phyloP scores from a whole-genome alignment of 352 stramenopile genomes.

The Thalassiosira livingstoniorum region DNA sequence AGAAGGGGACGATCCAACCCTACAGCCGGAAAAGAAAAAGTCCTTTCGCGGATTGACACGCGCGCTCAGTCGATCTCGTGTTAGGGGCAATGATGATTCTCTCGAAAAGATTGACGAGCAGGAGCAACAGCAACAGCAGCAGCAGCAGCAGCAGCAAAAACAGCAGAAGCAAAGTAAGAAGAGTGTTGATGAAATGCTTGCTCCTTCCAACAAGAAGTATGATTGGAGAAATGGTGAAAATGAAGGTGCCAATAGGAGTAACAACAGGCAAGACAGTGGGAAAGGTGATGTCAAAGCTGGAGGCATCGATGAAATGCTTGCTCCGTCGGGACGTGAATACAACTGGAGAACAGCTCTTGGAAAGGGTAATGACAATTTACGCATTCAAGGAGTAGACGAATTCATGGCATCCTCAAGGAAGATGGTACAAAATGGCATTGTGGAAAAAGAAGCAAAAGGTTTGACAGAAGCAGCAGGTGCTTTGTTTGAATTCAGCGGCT shows the following conservation, averaged over 20 bases:
- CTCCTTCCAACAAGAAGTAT: slow-evolving; percentile 21
- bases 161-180: neutral
- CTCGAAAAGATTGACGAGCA: neutral
- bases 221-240: slow-evolving; percentile 10
- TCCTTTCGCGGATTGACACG: neutral
- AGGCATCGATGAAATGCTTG: neutral
- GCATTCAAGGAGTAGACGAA: slow-evolving; percentile 13
- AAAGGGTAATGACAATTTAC: neutral
- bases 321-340: neutral
- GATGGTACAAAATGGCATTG: no score
- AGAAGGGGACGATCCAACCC: neutral
- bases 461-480: no score
- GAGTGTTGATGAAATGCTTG: slow-evolving; percentile 6
- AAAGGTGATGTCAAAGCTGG: no score
- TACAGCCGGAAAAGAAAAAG: neutral
- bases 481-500: no score
- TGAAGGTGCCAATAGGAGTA: no score
- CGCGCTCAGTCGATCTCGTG: no score
- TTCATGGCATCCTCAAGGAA: slow-evolving; percentile 3
- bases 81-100: neutral
- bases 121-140: neutral
- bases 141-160: no score
- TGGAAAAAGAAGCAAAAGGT: no score
- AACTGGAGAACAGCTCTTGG: neutral
- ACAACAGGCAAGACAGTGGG: no score